Percentiles rank a stretch among this genome's conserved stretches.
These are phyloP conservation scores for Musa balbisiana DNA, from an alignment of 202 grass and related monocot species.

Conservation along the genomic window DNA sequence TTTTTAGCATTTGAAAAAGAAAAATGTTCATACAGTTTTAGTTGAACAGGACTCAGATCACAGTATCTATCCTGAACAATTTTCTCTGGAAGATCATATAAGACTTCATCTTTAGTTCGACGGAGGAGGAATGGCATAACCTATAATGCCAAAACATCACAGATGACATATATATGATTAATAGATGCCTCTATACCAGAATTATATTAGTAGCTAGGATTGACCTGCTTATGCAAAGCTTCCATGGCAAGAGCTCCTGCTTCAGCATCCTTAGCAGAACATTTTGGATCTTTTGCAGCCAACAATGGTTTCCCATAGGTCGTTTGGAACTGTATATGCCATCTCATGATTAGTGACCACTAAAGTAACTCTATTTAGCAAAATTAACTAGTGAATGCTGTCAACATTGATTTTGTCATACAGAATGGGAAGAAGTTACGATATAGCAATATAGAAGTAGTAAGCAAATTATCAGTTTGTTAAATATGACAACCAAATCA, in stretches of 20 bases:
- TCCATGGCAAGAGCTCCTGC: conserved; percentile 99
- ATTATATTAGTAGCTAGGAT: conserved; percentile 22
- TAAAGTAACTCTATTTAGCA: conserved; percentile 16
- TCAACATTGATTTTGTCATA: background rate
- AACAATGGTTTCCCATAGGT: conserved; percentile 95
- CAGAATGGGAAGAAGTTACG: background rate
- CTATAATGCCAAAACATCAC: conserved; percentile 31
- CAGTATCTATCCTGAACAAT: conserved; percentile 98
- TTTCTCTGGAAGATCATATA: conserved; percentile 98
- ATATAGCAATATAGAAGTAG: background rate
- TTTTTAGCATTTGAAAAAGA: conserved; percentile 77
- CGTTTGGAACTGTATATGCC: conserved; percentile 61
- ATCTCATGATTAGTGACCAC: conserved; percentile 23
- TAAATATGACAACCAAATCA: no score
- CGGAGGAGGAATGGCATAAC: conserved; percentile 99
- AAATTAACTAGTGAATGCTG: conserved; percentile 3
- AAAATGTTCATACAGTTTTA: conserved; percentile 95
- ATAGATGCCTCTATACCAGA: conserved; percentile 18
- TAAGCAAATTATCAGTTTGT: background rate
- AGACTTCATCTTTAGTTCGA: conserved; percentile 96
- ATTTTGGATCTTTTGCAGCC: conserved; percentile 93
- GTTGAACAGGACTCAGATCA: conserved; percentile 71
- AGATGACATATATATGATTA: background rate
- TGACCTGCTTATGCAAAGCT: conserved; percentile 96
- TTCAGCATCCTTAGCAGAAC: conserved; percentile 98